A percentile compares a stretch with the other conserved stretches of the same genome.
phyloP scores from a whole-genome alignment of 805 yeast species.

The Starmerella kuoi region DNA sequence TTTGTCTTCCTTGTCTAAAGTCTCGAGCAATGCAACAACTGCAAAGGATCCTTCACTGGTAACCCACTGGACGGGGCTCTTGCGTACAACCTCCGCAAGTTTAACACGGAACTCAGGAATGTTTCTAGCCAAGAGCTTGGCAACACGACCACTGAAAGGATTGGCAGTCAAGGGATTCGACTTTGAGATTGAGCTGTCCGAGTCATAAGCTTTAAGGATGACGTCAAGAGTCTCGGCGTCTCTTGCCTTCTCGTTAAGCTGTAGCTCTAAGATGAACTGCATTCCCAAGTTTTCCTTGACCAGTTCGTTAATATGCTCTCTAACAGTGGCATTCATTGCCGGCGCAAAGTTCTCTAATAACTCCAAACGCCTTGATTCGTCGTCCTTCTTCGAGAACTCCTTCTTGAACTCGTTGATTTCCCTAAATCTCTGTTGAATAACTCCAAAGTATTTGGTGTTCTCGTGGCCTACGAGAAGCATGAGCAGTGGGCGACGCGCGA shows the following conservation, averaged over 20 bases:
- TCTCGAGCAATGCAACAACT: conserved; percentile 67
- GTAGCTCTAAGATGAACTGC: conserved; percentile 67
- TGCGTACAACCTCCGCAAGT: conserved; percentile 41
- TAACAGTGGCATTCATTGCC: conserved; percentile 43
- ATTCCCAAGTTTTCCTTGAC: conserved; percentile 50
- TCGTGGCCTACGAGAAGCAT: conserved; percentile 60
- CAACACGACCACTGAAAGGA: conserved; percentile 20
- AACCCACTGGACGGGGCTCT: conserved; percentile 54
- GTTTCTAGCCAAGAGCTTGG: conserved; percentile 18
- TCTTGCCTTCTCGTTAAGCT: conserved; percentile 36
- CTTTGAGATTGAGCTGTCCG: conserved; percentile 49
- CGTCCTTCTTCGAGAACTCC: conserved; percentile 76
- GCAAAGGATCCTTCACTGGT: conserved; percentile 65
- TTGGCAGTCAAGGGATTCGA: conserved; percentile 42
- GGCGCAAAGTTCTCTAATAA: conserved; percentile 55
- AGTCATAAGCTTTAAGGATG: conserved; percentile 41
- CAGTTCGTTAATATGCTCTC: conserved; percentile 39
- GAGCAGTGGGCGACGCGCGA: conserved; percentile 77
- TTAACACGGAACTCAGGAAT: conserved; percentile 38
- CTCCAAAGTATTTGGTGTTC: conserved; percentile 66
- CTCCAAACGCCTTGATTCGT: conserved; percentile 61
- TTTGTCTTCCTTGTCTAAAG: conserved; percentile 34
- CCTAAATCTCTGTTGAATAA: conserved; percentile 43
- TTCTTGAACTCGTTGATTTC: conserved; percentile 49
- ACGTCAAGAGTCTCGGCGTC: conserved; percentile 31